These are phyloP conservation scores for Ocimum tenuiflorum DNA, from an alignment of 257 asterid genomes.

Conservation along the genomic window DNA sequence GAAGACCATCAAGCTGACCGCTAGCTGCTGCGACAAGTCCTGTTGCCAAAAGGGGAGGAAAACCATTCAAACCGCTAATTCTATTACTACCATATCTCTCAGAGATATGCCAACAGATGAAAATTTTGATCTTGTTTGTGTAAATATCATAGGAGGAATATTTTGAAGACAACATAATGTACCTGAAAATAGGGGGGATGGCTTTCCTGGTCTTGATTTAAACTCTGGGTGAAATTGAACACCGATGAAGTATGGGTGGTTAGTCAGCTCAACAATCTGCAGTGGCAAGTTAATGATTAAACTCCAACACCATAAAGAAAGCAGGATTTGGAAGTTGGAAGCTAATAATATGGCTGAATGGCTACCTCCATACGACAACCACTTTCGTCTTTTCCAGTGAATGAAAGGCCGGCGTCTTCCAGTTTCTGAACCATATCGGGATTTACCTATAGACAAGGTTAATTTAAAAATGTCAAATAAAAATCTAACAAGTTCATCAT, in stretches of 20 bases:
- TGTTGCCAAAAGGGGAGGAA: constrained; percentile 16
- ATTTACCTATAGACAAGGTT: constrained; percentile 43
- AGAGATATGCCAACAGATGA: too few relatives aligned
- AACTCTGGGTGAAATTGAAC: constrained; percentile 79
- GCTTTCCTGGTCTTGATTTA: constrained; percentile 73
- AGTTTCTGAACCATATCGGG: constrained; percentile 63
- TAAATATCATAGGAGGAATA: not conserved
- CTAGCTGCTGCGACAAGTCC: constrained; percentile 66
- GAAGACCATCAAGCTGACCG: constrained; percentile 51
- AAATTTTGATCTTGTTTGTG: too few relatives aligned
- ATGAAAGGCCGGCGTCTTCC: constrained; percentile 64
- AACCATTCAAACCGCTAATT: not conserved
- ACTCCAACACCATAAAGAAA: constrained; percentile 5
- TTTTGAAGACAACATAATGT: not conserved
- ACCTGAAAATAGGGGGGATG: constrained; percentile 66
- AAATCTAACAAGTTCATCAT: not conserved
- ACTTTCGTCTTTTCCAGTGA: constrained; percentile 68
- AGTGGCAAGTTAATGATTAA: not conserved
- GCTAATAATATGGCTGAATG: not conserved
- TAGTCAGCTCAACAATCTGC: constrained; percentile 64
- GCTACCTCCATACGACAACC: constrained; percentile 75
- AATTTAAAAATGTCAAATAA: constrained; percentile 8
- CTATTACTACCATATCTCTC: too few relatives aligned
- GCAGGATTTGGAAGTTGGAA: not conserved
- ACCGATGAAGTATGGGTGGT: constrained; percentile 63